Evolutionary conservation across 1,284 basidiomycete genomes (phyloP).

Genomic region (Trichosporon sp.): DNA sequence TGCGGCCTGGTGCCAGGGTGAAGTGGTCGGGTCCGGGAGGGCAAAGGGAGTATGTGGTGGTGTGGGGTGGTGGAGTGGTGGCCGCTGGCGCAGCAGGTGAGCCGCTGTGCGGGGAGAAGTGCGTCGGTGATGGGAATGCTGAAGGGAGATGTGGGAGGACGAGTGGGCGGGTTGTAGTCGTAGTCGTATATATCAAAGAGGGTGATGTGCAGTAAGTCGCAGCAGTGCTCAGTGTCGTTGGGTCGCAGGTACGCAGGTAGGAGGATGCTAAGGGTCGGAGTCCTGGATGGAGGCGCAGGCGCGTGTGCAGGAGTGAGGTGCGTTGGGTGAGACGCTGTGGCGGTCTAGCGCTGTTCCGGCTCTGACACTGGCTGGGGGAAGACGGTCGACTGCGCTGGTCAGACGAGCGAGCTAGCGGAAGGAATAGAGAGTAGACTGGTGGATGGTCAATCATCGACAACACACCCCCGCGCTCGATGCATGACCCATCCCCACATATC

Average conservation of each 20-base stretch:
- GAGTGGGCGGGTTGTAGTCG: neutral
- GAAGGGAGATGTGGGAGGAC: neutral
- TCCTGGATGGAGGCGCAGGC: neutral
- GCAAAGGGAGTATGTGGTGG: neutral
- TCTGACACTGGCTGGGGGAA: neutral
- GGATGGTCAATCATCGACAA: neutral
- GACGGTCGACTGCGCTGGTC: neutral
- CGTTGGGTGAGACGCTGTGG: conserved; percentile 11
- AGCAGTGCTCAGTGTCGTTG: neutral
- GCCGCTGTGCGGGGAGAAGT: neutral
- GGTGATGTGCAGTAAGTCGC: neutral
- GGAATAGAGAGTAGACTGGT: neutral
- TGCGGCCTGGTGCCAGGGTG: too few relatives aligned
- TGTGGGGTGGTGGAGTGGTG: neutral
- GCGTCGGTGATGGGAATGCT: neutral
- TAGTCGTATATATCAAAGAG: neutral
- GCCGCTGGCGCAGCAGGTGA: neutral
- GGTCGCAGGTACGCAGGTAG: neutral
- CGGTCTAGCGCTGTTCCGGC: neutral
- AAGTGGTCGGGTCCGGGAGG: neutral
- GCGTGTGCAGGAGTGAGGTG: neutral
- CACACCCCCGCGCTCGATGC: neutral
- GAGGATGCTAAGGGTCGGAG: neutral
- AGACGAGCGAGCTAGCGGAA: neutral
- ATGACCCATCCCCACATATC: conserved; percentile 5